Percentiles rank a stretch among this genome's conserved stretches.
Conservation (phyloP, 1,284 basidiomycete species). For the Tetrapyrgos nigripes region DNA sequence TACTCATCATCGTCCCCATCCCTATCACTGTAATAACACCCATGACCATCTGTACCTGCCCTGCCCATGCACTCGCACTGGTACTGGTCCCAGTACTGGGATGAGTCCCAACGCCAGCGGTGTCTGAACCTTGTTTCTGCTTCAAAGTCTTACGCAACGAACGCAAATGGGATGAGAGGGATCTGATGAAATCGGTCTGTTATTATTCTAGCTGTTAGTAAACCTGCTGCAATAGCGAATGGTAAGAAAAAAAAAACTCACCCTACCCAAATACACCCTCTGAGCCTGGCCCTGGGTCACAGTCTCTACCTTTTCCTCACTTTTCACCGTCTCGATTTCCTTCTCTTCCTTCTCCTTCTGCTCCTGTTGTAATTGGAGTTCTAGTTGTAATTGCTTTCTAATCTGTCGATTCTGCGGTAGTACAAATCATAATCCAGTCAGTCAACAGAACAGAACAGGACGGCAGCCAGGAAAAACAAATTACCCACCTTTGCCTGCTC, state of each 20-base stretch:
- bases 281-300: too few relatives aligned
- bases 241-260: conserved; percentile 32
- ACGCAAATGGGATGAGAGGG: conserved; percentile 59
- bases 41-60: too few relatives aligned
- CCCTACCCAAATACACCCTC: conserved; percentile 63
- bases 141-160: conserved; percentile 63
- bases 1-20: conserved; percentile 6
- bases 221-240: not conserved
- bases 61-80: too few relatives aligned
- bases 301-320: too few relatives aligned
- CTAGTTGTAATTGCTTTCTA: conserved; percentile 63
- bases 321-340: too few relatives aligned
- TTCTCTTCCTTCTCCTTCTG: conserved; percentile 50
- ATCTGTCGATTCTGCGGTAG: conserved; percentile 60
- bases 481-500: conserved; percentile 69
- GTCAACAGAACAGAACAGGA: too few relatives aligned
- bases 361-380: too few relatives aligned
- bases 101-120: not conserved
- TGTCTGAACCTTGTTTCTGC: conserved; percentile 18
- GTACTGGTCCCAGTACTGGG: not conserved
- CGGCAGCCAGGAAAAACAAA: not conserved
- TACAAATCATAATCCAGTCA: too few relatives aligned
- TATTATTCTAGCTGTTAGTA: too few relatives aligned
- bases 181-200: conserved; percentile 63
- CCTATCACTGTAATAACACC: not conserved